These are phyloP conservation scores for Phialophora chinensis DNA, from an alignment of 2,329 filamentous ascomycete genomes.

Conservation along the genomic window DNA sequence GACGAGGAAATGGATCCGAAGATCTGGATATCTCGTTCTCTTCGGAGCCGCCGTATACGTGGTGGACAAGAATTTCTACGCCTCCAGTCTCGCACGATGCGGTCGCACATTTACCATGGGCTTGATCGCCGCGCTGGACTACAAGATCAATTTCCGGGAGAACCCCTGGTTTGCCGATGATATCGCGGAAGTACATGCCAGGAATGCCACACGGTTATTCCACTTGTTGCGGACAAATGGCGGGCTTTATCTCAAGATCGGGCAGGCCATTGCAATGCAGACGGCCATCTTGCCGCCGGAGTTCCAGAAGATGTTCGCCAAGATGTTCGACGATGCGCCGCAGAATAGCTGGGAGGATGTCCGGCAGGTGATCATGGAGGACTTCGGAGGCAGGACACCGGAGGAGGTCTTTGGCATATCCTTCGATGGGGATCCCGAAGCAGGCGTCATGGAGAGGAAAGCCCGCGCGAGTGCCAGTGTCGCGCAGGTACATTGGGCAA, in stretches of 20 bases:
- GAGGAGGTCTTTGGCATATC: conserved; percentile 94
- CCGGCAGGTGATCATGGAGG: conserved; percentile 81
- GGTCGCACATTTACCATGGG: conserved; percentile 81
- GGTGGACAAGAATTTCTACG: conserved; percentile 76
- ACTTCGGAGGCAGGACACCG: conserved; percentile 81
- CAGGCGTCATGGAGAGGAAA: conserved; percentile 72
- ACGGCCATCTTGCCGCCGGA: conserved; percentile 89
- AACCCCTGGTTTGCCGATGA: conserved; percentile 75
- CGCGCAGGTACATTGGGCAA: conserved; percentile 95
- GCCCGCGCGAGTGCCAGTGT: conserved; percentile 83
- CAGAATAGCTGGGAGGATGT: conserved; percentile 89
- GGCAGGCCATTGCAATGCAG: conserved; percentile 98
- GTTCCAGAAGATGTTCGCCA: conserved; percentile 93
- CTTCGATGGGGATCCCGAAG: conserved; percentile 69
- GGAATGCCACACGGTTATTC: conserved; percentile 83
- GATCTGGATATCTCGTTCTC: conserved; percentile 67
- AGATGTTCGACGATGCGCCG: conserved; percentile 97
- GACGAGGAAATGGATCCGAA: conserved; percentile 76
- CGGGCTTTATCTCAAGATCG: conserved; percentile 94
- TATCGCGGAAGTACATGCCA: conserved; percentile 77
- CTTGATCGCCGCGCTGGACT: conserved; percentile 82
- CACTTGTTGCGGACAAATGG: conserved; percentile 84
- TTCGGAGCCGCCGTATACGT: conserved; percentile 68
- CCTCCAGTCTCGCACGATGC: conserved; percentile 77
- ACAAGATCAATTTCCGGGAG: conserved; percentile 93